Conservation (phyloP, 106 monocot genomes). For the Apostasia shenzhenica region DNA sequence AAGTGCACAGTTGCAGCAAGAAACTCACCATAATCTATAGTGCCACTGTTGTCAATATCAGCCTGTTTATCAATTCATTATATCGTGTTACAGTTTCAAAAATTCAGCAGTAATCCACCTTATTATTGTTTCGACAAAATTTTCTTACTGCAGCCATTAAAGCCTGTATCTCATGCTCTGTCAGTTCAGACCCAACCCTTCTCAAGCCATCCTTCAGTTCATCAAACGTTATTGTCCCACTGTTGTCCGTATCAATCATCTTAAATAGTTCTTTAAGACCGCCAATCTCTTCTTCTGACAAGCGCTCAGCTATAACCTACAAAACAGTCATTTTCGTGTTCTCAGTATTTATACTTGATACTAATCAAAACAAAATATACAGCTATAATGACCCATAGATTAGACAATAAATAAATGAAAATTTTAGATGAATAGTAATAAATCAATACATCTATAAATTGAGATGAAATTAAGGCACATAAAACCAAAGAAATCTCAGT, state of each 20-base stretch:
- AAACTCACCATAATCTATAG: slow-evolving; percentile 70
- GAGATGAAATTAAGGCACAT: too few species aligned
- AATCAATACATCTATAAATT: too few species aligned
- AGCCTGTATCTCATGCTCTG: slow-evolving; percentile 37
- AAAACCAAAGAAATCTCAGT: too few species aligned
- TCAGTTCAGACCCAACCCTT: slow-evolving; percentile 34
- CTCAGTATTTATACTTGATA: too few species aligned
- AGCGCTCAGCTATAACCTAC: slow-evolving; percentile 62
- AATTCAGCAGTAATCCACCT: background rate
- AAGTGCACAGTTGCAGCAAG: slow-evolving; percentile 63
- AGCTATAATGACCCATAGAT: too few species aligned
- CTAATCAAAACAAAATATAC: too few species aligned
- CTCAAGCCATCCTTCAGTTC: slow-evolving; percentile 47
- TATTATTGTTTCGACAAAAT: background rate
- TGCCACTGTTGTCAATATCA: slow-evolving; percentile 70
- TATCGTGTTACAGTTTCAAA: background rate
- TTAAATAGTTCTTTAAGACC: slow-evolving; percentile 49
- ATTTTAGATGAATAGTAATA: too few species aligned
- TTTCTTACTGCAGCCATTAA: slow-evolving; percentile 43
- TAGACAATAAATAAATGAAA: too few species aligned
- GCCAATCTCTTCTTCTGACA: slow-evolving; percentile 72
- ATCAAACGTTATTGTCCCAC: slow-evolving; percentile 55
- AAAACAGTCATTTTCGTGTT: background rate
- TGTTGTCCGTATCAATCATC: slow-evolving; percentile 52
- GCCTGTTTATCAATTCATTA: slow-evolving; percentile 22